A percentile compares a stretch with the other conserved stretches of the same genome.
These are phyloP conservation scores for Helicostylum pulchrum DNA, from an alignment of 192 early-diverging fungal species.

Conservation along the genomic window DNA sequence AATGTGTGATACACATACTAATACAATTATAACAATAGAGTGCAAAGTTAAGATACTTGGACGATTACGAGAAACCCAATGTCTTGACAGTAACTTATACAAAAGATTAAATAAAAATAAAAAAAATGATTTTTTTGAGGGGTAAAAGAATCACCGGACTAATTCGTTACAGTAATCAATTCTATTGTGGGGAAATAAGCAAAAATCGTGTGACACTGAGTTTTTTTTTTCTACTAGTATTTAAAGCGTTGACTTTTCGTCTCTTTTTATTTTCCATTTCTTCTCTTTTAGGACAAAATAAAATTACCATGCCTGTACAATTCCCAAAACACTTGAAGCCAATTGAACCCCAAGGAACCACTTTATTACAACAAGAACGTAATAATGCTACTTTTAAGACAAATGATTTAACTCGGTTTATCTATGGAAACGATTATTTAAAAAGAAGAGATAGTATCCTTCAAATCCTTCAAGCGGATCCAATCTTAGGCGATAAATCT, in stretches of 20 bases:
- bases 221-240: background rate
- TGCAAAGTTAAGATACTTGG: conserved; percentile 18
- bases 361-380: conserved; percentile 67
- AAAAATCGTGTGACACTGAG: conserved; percentile 6
- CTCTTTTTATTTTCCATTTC: background rate
- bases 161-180: conserved; percentile 5
- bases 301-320: conserved; percentile 7
- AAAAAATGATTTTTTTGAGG: background rate
- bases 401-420: conserved; percentile 57
- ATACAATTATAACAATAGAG: conserved; percentile 8
- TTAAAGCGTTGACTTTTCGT: background rate
- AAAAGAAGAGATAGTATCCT: conserved; percentile 50
- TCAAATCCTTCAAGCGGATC: conserved; percentile 58
- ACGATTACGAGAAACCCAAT: conserved; percentile 29
- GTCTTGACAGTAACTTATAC: conserved; percentile 4
- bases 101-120: background rate
- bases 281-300: background rate
- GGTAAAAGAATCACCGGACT: background rate
- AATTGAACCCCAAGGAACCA: conserved; percentile 43
- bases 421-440: conserved; percentile 61
- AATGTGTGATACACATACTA: background rate
- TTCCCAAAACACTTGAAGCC: conserved; percentile 39
- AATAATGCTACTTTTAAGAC: conserved; percentile 57
- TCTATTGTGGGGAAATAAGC: conserved; percentile 7
- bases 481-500: conserved; percentile 59